A percentile compares a stretch with the other conserved stretches of the same genome.
phyloP scores from a whole-genome alignment of 768 basidiomycete genomes.

The Pisolithus sp. region DNA sequence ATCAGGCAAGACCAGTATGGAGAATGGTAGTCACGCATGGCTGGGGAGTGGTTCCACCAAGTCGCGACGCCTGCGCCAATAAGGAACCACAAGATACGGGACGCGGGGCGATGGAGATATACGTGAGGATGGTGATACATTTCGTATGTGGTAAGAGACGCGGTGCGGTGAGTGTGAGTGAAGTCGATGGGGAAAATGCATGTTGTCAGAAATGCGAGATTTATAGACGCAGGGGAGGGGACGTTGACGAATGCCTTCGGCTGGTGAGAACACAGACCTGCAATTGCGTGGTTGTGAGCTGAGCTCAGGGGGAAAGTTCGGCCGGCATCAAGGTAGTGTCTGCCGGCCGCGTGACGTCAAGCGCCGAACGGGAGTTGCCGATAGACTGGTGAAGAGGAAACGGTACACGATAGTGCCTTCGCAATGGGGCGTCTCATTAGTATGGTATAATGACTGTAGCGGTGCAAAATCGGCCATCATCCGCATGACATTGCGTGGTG shows the following conservation, averaged over 20 bases:
- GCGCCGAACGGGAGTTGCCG: too few relatives aligned
- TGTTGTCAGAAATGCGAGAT: neutral
- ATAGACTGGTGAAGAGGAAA: too few relatives aligned
- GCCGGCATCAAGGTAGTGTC: neutral
- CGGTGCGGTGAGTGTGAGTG: neutral
- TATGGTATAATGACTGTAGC: too few relatives aligned
- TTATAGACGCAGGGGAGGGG: conserved; percentile 12
- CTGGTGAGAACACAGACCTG: conserved; percentile 1
- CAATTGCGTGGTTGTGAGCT: neutral
- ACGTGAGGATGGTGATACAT: conserved; percentile 21
- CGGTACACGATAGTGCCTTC: too few relatives aligned
- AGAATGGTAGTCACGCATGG: conserved; percentile 37
- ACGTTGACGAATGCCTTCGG: conserved; percentile 21
- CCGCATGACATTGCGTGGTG: too few relatives aligned
- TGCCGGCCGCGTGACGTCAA: too few relatives aligned
- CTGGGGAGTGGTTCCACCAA: conserved; percentile 34
- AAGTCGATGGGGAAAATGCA: neutral
- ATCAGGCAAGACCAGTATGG: conserved; percentile 26
- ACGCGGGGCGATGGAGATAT: conserved; percentile 35
- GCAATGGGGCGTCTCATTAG: too few relatives aligned
- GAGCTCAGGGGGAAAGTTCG: neutral
- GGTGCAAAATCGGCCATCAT: too few relatives aligned
- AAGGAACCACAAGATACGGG: conserved; percentile 64
- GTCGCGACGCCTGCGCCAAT: conserved; percentile 44
- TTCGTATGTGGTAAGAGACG: neutral